A percentile compares a stretch with the other conserved stretches of the same genome.
Evolutionary conservation across 108 stramenopile genomes (phyloP).

Genomic region (Craspedostauros australis): DNA sequence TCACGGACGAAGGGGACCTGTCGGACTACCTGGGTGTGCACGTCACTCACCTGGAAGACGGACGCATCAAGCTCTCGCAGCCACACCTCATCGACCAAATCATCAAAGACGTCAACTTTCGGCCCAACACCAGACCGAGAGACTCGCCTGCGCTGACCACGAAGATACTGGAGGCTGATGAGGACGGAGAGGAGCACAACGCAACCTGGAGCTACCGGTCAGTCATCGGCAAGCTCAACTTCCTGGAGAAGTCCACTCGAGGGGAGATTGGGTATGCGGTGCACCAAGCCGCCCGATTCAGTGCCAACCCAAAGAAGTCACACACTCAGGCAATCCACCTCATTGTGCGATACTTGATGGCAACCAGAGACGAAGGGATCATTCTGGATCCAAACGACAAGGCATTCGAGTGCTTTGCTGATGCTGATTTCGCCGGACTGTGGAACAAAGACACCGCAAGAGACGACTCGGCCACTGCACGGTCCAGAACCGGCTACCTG

Average conservation of each 20-base stretch:
- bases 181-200: not conserved
- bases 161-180: too few relatives aligned
- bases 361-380: slow-evolving; percentile 16
- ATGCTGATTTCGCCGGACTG: slow-evolving; percentile 43
- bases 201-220: slow-evolving; percentile 13
- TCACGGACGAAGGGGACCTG: slow-evolving; percentile 25
- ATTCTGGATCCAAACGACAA: slow-evolving; percentile 12
- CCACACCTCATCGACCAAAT: slow-evolving; percentile 10
- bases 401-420: slow-evolving; percentile 35
- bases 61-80: slow-evolving; percentile 1
- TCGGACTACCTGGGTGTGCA: slow-evolving; percentile 34
- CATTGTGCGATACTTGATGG: slow-evolving; percentile 21
- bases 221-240: slow-evolving; percentile 43
- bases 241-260: slow-evolving; percentile 17
- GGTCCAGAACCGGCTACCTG: slow-evolving; percentile 21
- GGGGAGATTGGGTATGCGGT: slow-evolving; percentile 31
- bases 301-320: slow-evolving; percentile 14
- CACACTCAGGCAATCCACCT: slow-evolving; percentile 26
- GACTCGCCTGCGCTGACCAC: too few relatives aligned
- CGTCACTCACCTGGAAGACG: slow-evolving; percentile 8
- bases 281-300: slow-evolving; percentile 33
- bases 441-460: slow-evolving; percentile 24
- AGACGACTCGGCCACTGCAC: slow-evolving; percentile 3
- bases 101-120: not conserved
- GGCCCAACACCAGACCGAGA: too few relatives aligned